Base-by-base conservation (phyloP, 176 grass and related monocot genomes). In the Dactylis glomerata region DNA sequence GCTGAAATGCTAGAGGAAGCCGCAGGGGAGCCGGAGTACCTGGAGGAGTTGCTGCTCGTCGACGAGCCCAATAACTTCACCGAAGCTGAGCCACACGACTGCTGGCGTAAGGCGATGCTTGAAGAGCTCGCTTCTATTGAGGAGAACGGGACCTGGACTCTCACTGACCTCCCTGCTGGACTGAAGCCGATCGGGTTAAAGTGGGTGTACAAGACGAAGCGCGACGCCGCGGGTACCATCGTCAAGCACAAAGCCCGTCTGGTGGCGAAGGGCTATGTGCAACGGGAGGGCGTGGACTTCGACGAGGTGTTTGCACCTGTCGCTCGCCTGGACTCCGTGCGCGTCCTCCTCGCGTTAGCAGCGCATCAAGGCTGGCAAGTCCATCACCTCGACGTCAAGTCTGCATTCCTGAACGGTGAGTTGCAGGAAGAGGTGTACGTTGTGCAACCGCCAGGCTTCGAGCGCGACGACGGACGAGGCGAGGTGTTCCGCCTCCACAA, bases 21-120 rank as follows among this genome's bases (percentile, higher is more conserved):
- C 0, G 4, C 14, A 4, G 10, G 13, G 45, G 10, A 16, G 3
- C 14, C 42, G 8, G 0, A 16, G 0, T 0, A 0, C n/a, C n/a
- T n/a, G 4, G 49, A 52, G 49, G 3, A 20, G 17, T 3, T 52
- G 0, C 17, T 52, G 0, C 0, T 20, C 15, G 17, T 3, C 15
- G 49, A 52, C 3, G 49, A 52, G 49, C 49, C 49, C 2, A 14
- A 3, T 1, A 52, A 0, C 3, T 20, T 52, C 16, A 3, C 3
- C 16, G 49, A 52, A 20, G 49, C 49, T 1, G 49, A 52, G 4
- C 49, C 14, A 5, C 49, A 52, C 4, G 14, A 5, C 1, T 5
- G 0, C 49, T 52, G 49, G 49, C 49, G 49, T 4, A 2, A 20
- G 16, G 49, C 14, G 13, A 52, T 52, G 49, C 1, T 52, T 0